These are phyloP conservation scores for Suillus subluteus DNA, from an alignment of 768 basidiomycete species.

Conservation along the genomic window DNA sequence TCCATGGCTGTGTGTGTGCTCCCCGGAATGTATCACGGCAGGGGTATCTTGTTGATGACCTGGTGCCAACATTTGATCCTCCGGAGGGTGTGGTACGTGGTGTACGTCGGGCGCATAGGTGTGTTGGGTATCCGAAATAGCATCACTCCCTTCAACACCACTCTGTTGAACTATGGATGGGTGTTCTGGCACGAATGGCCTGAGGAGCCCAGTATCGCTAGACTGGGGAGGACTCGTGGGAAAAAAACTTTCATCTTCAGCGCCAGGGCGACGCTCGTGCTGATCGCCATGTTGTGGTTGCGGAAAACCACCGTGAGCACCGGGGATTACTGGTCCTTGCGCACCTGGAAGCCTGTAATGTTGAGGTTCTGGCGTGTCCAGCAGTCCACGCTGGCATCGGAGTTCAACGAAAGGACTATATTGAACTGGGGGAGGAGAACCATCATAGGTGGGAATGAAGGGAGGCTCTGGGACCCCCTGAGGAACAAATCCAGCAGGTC, in stretches of 20 bases:
- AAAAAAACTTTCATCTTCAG: conserved; percentile 25
- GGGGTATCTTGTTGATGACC: conserved; percentile 11
- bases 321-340: conserved; percentile 38
- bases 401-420: conserved; percentile 29
- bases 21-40: conserved; percentile 19
- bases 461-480: conserved; percentile 20
- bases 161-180: background rate
- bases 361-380: conserved; percentile 29
- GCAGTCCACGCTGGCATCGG: conserved; percentile 11
- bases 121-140: background rate
- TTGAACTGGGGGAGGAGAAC: conserved; percentile 10
- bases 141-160: background rate
- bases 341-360: conserved; percentile 33
- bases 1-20: background rate
- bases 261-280: conserved; percentile 13
- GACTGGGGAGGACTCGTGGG: conserved; percentile 17
- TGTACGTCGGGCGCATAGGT: background rate
- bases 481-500: conserved; percentile 32
- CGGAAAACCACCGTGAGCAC: conserved; percentile 9
- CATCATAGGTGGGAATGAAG: conserved; percentile 23
- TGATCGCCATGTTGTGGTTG: conserved; percentile 12
- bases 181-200: conserved; percentile 18
- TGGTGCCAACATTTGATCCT: background rate
- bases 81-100: background rate
- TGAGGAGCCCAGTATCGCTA: background rate